Percentiles rank a stretch among this genome's conserved stretches.
Conservation (phyloP, 2,329 filamentous ascomycete species). For the Emergomyces africanus region DNA sequence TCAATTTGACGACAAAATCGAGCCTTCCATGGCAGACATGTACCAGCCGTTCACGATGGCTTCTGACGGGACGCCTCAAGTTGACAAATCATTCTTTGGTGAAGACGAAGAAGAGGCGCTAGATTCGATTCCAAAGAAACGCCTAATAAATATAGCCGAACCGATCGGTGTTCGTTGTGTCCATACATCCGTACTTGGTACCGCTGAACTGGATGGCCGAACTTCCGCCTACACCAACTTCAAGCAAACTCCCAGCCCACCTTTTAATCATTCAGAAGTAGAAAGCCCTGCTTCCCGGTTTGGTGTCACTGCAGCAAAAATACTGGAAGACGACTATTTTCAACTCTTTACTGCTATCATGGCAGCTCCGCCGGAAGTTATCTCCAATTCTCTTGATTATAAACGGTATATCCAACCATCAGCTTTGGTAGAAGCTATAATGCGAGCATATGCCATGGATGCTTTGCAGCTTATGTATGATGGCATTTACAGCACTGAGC, state of each 20-base stretch:
- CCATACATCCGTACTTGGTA: background rate
- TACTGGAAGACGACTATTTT: background rate
- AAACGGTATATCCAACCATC: background rate
- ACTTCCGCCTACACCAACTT: slow-evolving; percentile 1
- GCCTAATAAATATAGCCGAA: background rate
- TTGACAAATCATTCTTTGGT: background rate
- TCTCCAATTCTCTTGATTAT: slow-evolving; percentile 2
- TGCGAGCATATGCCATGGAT: slow-evolving; percentile 7
- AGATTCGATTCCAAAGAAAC: background rate
- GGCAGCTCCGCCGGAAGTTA: background rate
- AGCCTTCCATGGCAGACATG: slow-evolving; percentile 1
- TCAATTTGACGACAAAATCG: slow-evolving; percentile 1
- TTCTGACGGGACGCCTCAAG: background rate
- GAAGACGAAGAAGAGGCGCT: background rate
- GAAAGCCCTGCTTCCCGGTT: background rate
- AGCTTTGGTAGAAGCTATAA: background rate
- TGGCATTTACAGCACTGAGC: background rate
- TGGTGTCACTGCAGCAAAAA: background rate
- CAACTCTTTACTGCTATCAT: background rate
- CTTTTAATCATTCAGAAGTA: background rate
- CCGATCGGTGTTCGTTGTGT: slow-evolving; percentile 2
- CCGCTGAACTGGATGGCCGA: background rate
- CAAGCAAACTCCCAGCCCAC: background rate
- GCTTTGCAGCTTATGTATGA: slow-evolving; percentile 5
- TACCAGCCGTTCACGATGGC: background rate